phyloP scores from a whole-genome alignment of 768 basidiomycete species.

The Tricholoma matsutake region DNA sequence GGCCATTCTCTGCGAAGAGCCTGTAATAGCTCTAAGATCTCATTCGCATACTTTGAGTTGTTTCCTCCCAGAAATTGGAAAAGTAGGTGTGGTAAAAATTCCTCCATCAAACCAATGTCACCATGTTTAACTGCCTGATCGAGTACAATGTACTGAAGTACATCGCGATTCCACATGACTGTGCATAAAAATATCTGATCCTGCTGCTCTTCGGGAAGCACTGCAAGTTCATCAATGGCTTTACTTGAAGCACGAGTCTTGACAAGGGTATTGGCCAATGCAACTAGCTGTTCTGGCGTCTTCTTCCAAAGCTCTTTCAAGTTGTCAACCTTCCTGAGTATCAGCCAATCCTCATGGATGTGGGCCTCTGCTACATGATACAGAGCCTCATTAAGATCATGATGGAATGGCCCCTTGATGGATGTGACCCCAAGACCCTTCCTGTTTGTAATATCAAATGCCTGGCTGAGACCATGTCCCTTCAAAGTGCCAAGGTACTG shows the following conservation, averaged over 20 bases:
- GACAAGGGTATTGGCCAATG: slow-evolving; percentile 26
- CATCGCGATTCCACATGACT: slow-evolving; percentile 34
- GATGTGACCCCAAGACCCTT: slow-evolving; percentile 24
- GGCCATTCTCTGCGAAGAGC: neutral
- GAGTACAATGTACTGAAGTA: slow-evolving; percentile 35
- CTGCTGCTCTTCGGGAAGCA: slow-evolving; percentile 9
- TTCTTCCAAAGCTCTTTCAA: slow-evolving; percentile 21
- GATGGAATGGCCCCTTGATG: slow-evolving; percentile 32
- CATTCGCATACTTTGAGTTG: neutral
- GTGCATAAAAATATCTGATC: slow-evolving; percentile 26
- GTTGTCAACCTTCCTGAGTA: slow-evolving; percentile 18
- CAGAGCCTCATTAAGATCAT: slow-evolving; percentile 34
- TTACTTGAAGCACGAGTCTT: slow-evolving; percentile 26
- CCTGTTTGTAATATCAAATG: slow-evolving; percentile 27
- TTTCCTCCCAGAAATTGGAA: slow-evolving; percentile 30
- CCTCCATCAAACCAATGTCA: slow-evolving; percentile 35
- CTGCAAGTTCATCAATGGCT: slow-evolving; percentile 19
- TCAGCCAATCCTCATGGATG: slow-evolving; percentile 31
- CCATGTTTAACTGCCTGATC: slow-evolving; percentile 32
- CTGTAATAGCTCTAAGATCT: neutral
- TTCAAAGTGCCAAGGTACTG: slow-evolving; percentile 35
- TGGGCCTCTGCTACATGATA: slow-evolving; percentile 35
- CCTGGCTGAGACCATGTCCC: slow-evolving; percentile 25
- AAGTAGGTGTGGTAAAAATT: slow-evolving; percentile 26
- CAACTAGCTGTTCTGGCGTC: slow-evolving; percentile 16